Percentiles rank a stretch among this genome's conserved stretches.
These are phyloP conservation scores for Pythium rishiriense DNA, from an alignment of 352 stramenopile genomes.

Conservation along the genomic window DNA sequence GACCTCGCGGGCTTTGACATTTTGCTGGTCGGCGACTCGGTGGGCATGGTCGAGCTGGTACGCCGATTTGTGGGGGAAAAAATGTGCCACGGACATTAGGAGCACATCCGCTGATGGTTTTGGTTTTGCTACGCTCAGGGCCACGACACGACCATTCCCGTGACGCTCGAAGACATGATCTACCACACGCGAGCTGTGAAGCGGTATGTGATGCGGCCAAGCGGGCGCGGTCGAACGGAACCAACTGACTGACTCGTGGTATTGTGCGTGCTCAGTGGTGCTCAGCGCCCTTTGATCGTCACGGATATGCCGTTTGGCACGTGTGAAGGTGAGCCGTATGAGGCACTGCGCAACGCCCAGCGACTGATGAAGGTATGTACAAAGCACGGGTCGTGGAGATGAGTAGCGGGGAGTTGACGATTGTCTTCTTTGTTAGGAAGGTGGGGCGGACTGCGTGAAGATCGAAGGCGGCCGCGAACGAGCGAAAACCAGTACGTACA, in stretches of 20 bases:
- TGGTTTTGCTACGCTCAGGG: slow-evolving; percentile 50
- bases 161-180: slow-evolving; percentile 98
- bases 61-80: too few relatives aligned
- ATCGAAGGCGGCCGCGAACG: slow-evolving; percentile 94
- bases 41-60: slow-evolving; percentile 99
- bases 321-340: slow-evolving; percentile 91
- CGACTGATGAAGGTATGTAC: slow-evolving; percentile 86
- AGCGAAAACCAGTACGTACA: slow-evolving; percentile 59
- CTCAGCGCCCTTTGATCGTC: slow-evolving; percentile 90
- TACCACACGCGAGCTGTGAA: slow-evolving; percentile 97
- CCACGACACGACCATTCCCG: slow-evolving; percentile 89
- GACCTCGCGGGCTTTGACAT: slow-evolving; percentile 98
- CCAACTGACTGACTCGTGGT: neutral
- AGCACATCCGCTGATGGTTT: neutral
- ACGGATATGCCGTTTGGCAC: slow-evolving; percentile 99
- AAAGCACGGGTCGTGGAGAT: too few relatives aligned
- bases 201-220: slow-evolving; percentile 41
- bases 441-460: slow-evolving; percentile 97
- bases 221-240: neutral
- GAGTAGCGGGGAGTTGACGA: neutral
- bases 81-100: too few relatives aligned
- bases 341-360: slow-evolving; percentile 95
- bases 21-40: slow-evolving; percentile 96
- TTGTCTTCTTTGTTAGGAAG: slow-evolving; percentile 76
- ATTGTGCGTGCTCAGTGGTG: slow-evolving; percentile 39